Base-by-base conservation (phyloP, 129 eudicot species). In the Oenanthe sinensis region DNA sequence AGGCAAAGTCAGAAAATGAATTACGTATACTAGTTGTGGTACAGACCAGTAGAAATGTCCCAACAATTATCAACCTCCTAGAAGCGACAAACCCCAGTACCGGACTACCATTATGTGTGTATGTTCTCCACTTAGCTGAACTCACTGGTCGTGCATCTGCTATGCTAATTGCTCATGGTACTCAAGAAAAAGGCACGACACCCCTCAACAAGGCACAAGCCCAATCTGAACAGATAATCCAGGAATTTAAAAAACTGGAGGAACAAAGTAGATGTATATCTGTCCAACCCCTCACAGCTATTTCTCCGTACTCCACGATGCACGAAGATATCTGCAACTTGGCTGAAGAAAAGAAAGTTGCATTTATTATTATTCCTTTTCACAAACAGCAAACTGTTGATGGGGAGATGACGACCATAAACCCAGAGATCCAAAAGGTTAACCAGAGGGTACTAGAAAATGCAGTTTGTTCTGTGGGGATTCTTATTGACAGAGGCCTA, bases 401-500 rank as follows among this genome's bases (percentile, higher is more conserved):
- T 22, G 87, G 87, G 7, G 71, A 77, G 33, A 71, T 80, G 81
- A 80, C 71, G 13, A 33, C 78, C 28, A 46, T 47, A 3, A 50
- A 52, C 68, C 75, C 75, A 0, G 68, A 44, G 42, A 43, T 84
- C 69, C 69, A 55, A 62, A 58, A 6, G 20, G 73, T 84, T 45
- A 84, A 84, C 81, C 81, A 76, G 40, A 80, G 81, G 14, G 81
- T 84, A 22, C 30, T 80, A 20, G 76, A 26, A 20, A 75, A 80
- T 12, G 78, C 75, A 43, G 78, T 80, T 12, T 84, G 87, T 74
- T 84, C 87, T 0, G 73, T 84, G 5, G 87, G 87, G 11, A 77
- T 84, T 63, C 81, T 84, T 44, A 69, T 84, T 17, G 87, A 84
- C 49, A 68, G 86, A 58, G 86, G 86, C 67, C 80, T 80, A 5